Base-by-base conservation (phyloP, 805 yeast genomes). In the Hemisphaericaspora nanyangensis region DNA sequence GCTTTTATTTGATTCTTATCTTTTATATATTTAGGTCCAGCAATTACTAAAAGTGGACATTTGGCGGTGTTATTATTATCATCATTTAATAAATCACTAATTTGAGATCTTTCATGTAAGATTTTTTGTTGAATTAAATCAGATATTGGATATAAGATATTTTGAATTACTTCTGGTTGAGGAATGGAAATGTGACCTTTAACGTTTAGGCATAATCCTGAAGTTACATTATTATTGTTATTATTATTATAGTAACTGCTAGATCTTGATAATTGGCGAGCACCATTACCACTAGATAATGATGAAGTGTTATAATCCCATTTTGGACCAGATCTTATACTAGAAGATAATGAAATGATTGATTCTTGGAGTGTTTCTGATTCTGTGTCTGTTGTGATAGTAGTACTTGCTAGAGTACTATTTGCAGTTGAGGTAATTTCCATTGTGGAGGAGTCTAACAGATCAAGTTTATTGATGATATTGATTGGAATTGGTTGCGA, bases 151-250 rank as follows among this genome's bases (percentile, higher is more conserved):
- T 55, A 62, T 22, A 71, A 42, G 33, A 57, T 57, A 34, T 61
- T 60, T 40, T 70, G 76, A 6, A 69, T 54, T 7, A 70, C 65
- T 41, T 69, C 74, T 0, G 77, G 76, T 44, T 64, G 71, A 3
- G 71, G 65, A 17, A 69, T 57, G 1, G 68, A 59, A 29, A 59
- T 54, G 17, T 61, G 60, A 7, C 70, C 70, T 31, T 54, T 51
- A 37, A 58, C 68, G 42, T 52, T 43, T 8, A 48, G 34, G 30
- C 50, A 46, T 15, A 53, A 43, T 3, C 57, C 56, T 1, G 57
- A 54, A 5, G 26, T 22, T n/a, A n/a, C n/a, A n/a, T n/a, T n/a
- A n/a, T n/a, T n/a, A n/a, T n/a, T n/a, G n/a, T n/a, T n/a, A 22
- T 22, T 22, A 8, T 22, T 8, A 22, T 22, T 22, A 12, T 22